Percentiles rank a stretch among this genome's conserved stretches.
Evolutionary conservation across 164 flowering plant genomes (phyloP).

Genomic region (Macadamia tetraphylla): DNA sequence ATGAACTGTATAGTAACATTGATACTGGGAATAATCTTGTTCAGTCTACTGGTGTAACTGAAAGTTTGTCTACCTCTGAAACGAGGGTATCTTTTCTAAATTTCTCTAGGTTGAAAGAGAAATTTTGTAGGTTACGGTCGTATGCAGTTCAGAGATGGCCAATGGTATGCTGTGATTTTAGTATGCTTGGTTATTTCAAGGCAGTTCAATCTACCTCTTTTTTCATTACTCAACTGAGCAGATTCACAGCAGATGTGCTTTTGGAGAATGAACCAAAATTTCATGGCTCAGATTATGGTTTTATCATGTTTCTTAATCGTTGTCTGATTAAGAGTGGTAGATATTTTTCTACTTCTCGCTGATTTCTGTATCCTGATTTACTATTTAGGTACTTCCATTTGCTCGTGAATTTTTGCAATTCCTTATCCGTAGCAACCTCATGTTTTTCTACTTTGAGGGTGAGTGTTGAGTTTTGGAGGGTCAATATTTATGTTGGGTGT

Average conservation of each 20-base stretch:
- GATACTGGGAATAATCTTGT: conserved; percentile 21
- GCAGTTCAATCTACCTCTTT: no score
- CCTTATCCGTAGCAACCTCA: conserved; percentile 79
- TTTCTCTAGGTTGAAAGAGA: conserved; percentile 50
- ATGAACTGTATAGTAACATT: conserved; percentile 31
- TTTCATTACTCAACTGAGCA: neutral
- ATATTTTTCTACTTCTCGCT: neutral
- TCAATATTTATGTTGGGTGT: neutral
- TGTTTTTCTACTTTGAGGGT: conserved; percentile 99
- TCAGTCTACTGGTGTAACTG: conserved; percentile 30
- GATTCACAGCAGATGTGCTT: neutral
- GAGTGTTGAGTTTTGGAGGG: conserved; percentile 1
- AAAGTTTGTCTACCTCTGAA: conserved; percentile 33
- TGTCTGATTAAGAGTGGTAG: no score
- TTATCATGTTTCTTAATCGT: no score
- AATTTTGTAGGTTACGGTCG: conserved; percentile 42
- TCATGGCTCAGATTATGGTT: no score
- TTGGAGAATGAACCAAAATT: neutral
- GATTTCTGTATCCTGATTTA: conserved; percentile 4
- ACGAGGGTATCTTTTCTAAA: conserved; percentile 30
- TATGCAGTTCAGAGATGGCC: conserved; percentile 76
- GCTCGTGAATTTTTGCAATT: conserved; percentile 76
- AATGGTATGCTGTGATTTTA: conserved; percentile 36
- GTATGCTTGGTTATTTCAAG: neutral
- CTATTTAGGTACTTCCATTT: conserved; percentile 65